phyloP scores from a whole-genome alignment of 2,329 filamentous ascomycete genomes.

The Sporothrix schenckii region DNA sequence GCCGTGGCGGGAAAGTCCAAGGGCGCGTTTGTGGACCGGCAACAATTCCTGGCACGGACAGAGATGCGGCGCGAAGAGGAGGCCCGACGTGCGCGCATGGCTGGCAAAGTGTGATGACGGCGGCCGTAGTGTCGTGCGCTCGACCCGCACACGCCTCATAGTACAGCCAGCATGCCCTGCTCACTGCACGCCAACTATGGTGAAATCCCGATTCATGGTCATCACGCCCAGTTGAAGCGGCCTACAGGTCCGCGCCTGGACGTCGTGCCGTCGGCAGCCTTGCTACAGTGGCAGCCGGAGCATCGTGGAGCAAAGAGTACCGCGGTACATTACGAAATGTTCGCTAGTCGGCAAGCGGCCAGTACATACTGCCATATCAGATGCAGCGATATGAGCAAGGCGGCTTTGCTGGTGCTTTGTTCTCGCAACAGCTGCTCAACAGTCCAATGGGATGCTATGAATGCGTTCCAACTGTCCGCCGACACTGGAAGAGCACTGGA shows the following conservation, averaged over 20 bases:
- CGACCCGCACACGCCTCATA: not conserved
- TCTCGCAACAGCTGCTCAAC: not conserved
- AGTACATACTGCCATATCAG: not conserved
- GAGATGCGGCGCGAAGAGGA: slow-evolving; percentile 66
- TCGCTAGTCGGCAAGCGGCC: too few species aligned
- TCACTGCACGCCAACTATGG: not conserved
- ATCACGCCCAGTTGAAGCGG: slow-evolving; percentile 7
- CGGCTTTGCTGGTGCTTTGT: not conserved
- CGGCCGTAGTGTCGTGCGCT: not conserved
- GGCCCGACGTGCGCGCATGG: slow-evolving; percentile 57
- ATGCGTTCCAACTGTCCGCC: too few species aligned
- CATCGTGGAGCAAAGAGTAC: too few species aligned
- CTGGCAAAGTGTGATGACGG: slow-evolving; percentile 41
- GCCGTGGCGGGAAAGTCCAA: slow-evolving; percentile 67
- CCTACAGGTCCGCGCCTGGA: not conserved
- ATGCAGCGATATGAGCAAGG: not conserved
- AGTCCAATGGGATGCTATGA: too few species aligned
- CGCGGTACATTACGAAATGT: too few species aligned
- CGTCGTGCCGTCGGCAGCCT: not conserved
- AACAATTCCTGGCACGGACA: slow-evolving; percentile 68
- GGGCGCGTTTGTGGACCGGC: slow-evolving; percentile 62
- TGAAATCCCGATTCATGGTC: not conserved
- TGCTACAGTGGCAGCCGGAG: not conserved
- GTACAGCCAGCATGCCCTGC: not conserved
- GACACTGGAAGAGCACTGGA: not conserved